Evolutionary conservation across 1,284 basidiomycete species (phyloP).

Genomic region (Agaricales sp.): DNA sequence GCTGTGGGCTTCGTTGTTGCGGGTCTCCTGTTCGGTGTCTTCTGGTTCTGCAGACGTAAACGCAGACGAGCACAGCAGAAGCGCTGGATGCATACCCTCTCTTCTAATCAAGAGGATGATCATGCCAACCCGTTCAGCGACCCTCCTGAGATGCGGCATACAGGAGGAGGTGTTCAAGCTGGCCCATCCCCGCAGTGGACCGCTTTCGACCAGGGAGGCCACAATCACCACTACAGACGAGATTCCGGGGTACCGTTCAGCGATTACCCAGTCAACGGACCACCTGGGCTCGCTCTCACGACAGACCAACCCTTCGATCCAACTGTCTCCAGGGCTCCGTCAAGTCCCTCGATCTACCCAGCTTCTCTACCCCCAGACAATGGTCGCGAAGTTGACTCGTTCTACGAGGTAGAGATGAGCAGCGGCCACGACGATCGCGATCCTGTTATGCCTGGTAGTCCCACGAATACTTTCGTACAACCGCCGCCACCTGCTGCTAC

Average conservation of each 20-base stretch:
- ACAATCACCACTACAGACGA: not conserved
- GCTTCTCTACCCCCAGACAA: constrained; percentile 33
- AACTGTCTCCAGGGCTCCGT: constrained; percentile 26
- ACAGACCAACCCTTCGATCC: constrained; percentile 11
- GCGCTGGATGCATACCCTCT: constrained; percentile 26
- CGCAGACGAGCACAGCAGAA: constrained; percentile 22
- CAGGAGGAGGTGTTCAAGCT: not conserved
- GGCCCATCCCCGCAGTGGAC: not conserved
- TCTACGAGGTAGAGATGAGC: constrained; percentile 14
- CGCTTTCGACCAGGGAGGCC: not conserved
- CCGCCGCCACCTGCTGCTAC: not conserved
- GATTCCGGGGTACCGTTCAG: not conserved
- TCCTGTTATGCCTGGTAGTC: constrained; percentile 1
- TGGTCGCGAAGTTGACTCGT: constrained; percentile 19
- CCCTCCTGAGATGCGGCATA: constrained; percentile 10
- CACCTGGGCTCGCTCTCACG: constrained; percentile 14
- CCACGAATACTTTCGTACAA: constrained; percentile 1
- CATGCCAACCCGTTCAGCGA: constrained; percentile 23
- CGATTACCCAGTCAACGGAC: constrained; percentile 12
- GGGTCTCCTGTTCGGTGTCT: constrained; percentile 22
- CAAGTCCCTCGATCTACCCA: constrained; percentile 51
- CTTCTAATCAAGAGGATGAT: constrained; percentile 20
- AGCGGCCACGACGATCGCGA: constrained; percentile 5
- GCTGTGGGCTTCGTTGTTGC: constrained; percentile 35
- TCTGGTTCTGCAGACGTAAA: constrained; percentile 30